phyloP scores from a whole-genome alignment of 1,139 yeast genomes.

The Kazachstania sp. region DNA sequence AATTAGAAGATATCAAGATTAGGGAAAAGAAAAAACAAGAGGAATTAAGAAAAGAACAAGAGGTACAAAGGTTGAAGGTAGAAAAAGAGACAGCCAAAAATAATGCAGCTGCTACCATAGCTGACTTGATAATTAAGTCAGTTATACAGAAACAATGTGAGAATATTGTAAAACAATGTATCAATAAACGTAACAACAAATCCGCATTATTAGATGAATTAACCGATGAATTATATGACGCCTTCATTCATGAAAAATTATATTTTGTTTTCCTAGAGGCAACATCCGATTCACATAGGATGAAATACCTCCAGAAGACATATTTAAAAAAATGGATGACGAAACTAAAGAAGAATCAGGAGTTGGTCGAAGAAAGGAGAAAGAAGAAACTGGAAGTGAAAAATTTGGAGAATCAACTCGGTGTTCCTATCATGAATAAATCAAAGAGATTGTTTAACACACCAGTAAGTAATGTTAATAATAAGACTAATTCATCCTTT shows the following conservation, averaged over 20 bases:
- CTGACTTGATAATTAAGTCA: conserved; percentile 31
- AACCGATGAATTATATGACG: conserved; percentile 41
- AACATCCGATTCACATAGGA: conserved; percentile 35
- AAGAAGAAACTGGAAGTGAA: conserved; percentile 40
- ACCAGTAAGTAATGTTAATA: conserved; percentile 9
- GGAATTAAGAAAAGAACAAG: neutral
- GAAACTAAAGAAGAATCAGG: conserved; percentile 25
- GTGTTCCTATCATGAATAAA: conserved; percentile 29
- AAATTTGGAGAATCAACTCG: conserved; percentile 30
- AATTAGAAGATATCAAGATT: neutral
- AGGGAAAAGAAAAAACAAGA: neutral
- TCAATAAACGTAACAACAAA: neutral
- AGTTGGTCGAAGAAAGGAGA: conserved; percentile 33
- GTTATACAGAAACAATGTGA: conserved; percentile 20
- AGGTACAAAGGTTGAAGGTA: conserved; percentile 12
- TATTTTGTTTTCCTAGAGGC: conserved; percentile 38
- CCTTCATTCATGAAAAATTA: conserved; percentile 51
- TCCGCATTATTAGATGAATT: conserved; percentile 3
- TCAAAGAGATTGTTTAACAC: conserved; percentile 15
- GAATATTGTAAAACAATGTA: neutral
- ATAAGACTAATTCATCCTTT: conserved; percentile 9
- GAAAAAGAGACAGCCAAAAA: conserved; percentile 10
- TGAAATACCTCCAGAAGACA: conserved; percentile 26
- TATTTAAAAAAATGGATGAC: conserved; percentile 29
- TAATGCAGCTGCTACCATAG: conserved; percentile 26